Percentiles rank a stretch among this genome's conserved stretches.
These are phyloP conservation scores for Aspergillus phoenicis DNA, from an alignment of 2,329 filamentous ascomycete species.

Conservation along the genomic window DNA sequence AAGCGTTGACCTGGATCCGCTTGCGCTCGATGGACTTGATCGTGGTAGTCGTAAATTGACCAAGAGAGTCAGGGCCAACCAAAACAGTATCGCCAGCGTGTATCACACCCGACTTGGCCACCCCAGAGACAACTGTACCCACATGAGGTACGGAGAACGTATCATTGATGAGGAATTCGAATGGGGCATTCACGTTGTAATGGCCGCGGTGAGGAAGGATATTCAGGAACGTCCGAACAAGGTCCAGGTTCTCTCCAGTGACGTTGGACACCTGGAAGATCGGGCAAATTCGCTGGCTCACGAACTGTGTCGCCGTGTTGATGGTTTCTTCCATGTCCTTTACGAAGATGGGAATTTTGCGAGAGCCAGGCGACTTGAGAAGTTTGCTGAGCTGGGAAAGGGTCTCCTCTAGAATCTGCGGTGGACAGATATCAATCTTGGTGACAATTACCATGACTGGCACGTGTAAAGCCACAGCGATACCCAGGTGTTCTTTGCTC, in stretches of 20 bases:
- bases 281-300: conserved; percentile 91
- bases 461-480: conserved; percentile 90
- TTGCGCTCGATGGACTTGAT: conserved; percentile 95
- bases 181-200: conserved; percentile 83
- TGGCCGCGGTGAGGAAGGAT: conserved; percentile 93
- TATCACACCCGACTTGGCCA: conserved; percentile 83
- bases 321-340: conserved; percentile 89
- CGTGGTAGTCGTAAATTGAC: conserved; percentile 82
- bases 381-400: conserved; percentile 90
- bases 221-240: conserved; percentile 91
- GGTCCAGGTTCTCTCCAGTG: conserved; percentile 84
- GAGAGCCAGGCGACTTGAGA: conserved; percentile 86
- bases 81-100: conserved; percentile 89
- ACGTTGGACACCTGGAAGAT: conserved; percentile 99
- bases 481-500: conserved; percentile 97
- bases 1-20: conserved; percentile 82
- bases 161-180: conserved; percentile 95
- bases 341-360: conserved; percentile 96
- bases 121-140: conserved; percentile 92
- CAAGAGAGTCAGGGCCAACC: conserved; percentile 85
- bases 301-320: conserved; percentile 93
- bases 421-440: conserved; percentile 97
- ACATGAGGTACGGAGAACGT: conserved; percentile 98
- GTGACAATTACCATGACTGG: conserved; percentile 97
- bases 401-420: conserved; percentile 91